These are phyloP conservation scores for Jimgerdemannia lactiflua DNA, from an alignment of 192 early-diverging fungal species.

Conservation along the genomic window DNA sequence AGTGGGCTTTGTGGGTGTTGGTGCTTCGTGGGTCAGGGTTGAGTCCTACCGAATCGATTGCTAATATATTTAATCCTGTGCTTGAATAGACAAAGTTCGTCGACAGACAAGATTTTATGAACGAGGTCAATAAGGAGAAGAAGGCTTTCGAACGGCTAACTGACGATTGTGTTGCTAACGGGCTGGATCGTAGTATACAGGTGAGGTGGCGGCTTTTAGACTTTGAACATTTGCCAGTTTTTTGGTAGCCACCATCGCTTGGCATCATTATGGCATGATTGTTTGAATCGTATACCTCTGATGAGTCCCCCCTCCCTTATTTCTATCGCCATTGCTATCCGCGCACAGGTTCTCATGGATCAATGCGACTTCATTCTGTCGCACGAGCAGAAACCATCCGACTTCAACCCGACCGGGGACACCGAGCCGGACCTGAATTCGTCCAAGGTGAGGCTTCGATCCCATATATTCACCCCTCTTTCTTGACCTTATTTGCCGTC, in stretches of 20 bases:
- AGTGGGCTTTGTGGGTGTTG: constrained; percentile 1
- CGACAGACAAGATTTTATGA: constrained; percentile 90
- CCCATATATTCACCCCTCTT: background rate
- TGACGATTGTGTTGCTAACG: constrained; percentile 88
- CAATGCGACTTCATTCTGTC: constrained; percentile 83
- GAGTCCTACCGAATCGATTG: background rate
- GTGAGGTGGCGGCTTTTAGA: constrained; percentile 11
- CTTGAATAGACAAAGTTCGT: constrained; percentile 56
- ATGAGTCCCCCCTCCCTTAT: too few species aligned
- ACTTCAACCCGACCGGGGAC: constrained; percentile 73
- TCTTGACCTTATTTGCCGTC: background rate
- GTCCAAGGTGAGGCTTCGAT: constrained; percentile 51
- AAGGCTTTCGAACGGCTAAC: constrained; percentile 80
- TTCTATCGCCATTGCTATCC: background rate
- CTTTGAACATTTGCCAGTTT: too few species aligned
- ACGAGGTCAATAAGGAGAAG: constrained; percentile 89
- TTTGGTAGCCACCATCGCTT: too few species aligned
- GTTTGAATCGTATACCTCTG: too few species aligned
- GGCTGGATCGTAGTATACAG: constrained; percentile 92
- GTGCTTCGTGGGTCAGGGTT: constrained; percentile 8
- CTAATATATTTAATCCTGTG: background rate
- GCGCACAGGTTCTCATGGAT: constrained; percentile 66
- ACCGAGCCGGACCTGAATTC: constrained; percentile 60
- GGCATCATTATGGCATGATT: too few species aligned
- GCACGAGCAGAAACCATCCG: constrained; percentile 61